These are phyloP conservation scores for Blastocystis sp. DNA, from an alignment of 352 stramenopile species.

Conservation along the genomic window DNA sequence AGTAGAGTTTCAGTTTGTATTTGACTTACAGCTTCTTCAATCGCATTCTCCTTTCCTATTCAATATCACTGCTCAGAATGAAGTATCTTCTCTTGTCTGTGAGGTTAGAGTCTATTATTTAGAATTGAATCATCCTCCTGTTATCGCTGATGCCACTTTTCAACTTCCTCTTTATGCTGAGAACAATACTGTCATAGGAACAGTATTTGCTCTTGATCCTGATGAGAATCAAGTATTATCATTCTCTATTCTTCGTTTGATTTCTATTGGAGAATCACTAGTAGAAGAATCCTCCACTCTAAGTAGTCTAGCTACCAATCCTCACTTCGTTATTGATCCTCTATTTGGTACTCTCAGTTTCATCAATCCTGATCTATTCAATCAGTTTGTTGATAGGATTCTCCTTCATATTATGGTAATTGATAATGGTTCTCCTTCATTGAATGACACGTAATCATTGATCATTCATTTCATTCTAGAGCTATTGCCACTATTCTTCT, in stretches of 20 bases:
- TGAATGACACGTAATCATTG: background rate
- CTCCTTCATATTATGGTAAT: background rate
- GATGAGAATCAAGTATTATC: background rate
- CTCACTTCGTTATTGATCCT: background rate
- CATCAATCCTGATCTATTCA: background rate
- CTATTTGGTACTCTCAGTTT: background rate
- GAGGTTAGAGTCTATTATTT: background rate
- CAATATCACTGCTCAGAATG: background rate
- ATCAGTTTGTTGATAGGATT: background rate
- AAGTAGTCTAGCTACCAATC: background rate
- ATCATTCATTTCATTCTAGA: background rate
- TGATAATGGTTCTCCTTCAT: background rate
- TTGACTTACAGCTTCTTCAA: background rate
- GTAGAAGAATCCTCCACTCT: background rate
- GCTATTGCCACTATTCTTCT: background rate
- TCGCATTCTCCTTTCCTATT: background rate
- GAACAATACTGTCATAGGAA: background rate
- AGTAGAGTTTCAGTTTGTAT: background rate
- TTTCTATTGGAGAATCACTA: background rate
- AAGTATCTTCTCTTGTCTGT: background rate
- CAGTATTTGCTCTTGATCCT: background rate
- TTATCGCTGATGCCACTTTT: background rate
- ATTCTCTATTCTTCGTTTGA: slow-evolving; percentile 4
- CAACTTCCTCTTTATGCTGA: background rate
- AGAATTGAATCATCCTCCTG: background rate